Conservation (phyloP, 2,329 filamentous ascomycete genomes). For the Colletotrichum sp. region DNA sequence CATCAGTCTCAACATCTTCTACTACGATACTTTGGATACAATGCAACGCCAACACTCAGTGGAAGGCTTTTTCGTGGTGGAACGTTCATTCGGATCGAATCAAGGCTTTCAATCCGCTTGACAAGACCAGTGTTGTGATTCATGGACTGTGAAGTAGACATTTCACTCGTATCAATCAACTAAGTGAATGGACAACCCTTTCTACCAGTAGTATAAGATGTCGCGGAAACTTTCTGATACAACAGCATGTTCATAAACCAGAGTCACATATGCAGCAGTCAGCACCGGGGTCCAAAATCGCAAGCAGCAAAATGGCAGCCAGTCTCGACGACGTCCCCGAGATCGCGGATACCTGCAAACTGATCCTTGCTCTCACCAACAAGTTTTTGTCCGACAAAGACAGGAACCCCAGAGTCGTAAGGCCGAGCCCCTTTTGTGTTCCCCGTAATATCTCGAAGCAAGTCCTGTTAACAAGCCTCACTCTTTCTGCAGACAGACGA, state of each 20-base stretch:
- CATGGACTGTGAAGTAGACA: neutral
- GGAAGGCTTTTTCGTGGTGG: neutral
- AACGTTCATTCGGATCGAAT: neutral
- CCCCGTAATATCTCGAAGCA: neutral
- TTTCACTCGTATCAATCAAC: neutral
- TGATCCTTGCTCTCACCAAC: neutral
- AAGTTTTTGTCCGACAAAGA: neutral
- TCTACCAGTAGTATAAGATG: neutral
- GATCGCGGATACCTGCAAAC: neutral
- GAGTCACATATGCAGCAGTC: neutral
- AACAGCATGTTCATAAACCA: neutral
- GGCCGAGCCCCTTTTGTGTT: neutral
- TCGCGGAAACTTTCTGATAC: neutral
- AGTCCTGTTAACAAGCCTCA: neutral
- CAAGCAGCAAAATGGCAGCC: neutral
- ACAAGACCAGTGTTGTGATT: neutral
- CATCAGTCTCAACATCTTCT: neutral
- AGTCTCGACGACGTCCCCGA: neutral
- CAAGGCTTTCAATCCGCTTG: rapidly evolving
- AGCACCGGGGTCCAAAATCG: neutral
- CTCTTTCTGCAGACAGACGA: neutral
- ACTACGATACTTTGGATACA: neutral
- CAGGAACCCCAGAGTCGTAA: neutral
- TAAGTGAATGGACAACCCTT: neutral
- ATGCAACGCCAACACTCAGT: neutral